phyloP scores from a whole-genome alignment of 2,329 filamentous ascomycete genomes.

The Colletotrichum tamarilloi region DNA sequence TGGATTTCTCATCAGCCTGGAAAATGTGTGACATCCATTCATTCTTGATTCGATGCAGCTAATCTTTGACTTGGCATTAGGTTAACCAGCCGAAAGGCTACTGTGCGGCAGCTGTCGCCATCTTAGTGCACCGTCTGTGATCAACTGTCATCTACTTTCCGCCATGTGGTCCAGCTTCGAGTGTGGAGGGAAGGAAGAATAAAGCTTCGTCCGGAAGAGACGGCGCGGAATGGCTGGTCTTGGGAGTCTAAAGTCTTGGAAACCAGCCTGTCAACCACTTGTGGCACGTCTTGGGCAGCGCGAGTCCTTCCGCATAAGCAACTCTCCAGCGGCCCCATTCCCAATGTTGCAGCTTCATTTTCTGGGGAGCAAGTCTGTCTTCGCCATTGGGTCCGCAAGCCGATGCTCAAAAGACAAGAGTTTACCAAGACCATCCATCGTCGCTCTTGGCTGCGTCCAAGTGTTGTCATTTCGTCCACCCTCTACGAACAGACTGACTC shows the following conservation, averaged over 20 bases:
- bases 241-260: slow-evolving; percentile 15
- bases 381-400: slow-evolving; percentile 15
- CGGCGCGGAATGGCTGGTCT: slow-evolving; percentile 26
- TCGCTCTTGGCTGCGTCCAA: slow-evolving; percentile 20
- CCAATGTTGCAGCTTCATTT: background rate
- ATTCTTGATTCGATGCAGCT: slow-evolving; percentile 1
- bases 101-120: background rate
- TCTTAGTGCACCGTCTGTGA: slow-evolving; percentile 12
- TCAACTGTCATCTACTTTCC: background rate
- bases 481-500: background rate
- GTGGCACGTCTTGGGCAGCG: background rate
- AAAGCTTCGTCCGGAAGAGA: slow-evolving; percentile 25
- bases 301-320: background rate
- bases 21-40: background rate
- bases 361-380: slow-evolving; percentile 15
- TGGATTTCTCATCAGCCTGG: background rate
- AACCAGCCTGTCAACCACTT: background rate
- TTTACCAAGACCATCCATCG: slow-evolving; percentile 29
- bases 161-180: slow-evolving; percentile 20
- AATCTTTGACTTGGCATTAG: background rate
- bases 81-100: slow-evolving; percentile 11
- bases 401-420: slow-evolving; percentile 3
- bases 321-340: slow-evolving; percentile 6
- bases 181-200: background rate
- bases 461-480: background rate